Base-by-base conservation (phyloP, 805 yeast species). In the Brettanomyces custersianus region DNA sequence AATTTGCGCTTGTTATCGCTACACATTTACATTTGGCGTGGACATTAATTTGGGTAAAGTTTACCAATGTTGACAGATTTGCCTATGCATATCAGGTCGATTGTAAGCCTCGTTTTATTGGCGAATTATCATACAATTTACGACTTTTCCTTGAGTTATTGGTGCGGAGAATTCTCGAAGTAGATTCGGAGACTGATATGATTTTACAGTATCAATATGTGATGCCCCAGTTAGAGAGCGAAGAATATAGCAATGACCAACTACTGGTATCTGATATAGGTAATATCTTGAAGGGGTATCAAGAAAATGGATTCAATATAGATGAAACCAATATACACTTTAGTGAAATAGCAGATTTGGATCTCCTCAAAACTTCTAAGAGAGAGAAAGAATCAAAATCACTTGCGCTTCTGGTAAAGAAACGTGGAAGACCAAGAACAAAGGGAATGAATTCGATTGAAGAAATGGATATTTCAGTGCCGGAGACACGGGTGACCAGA, bases 21-120 rank as follows among this genome's bases (percentile, higher is more conserved):
- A 32, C 51, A 3, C 46, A 46, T 25, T 29, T 44, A 16, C 35
- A 41, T 4, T 29, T 42, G n/a, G 26, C 34, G 15, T 54, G 57
- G 57, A 39, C 55, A 2, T 35, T 50, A 17, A 31, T 54, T 3
- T 54, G 59, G 59, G 36, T 52, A 9, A 44, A 49, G 28, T 46
- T 52, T 21, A 36, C 35, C n/a, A 37, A 38, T 28, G 25, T 39
- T 29, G 30, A 13, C 12, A 36, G 43, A 28, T 47, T 31, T 21
- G 44, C 46, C 4, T 39, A 44, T 27, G 39, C 51, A 11, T 38
- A 37, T 29, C 59, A 54, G 33, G 20, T 54, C 4, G 54, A 51
- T 36, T 37, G 50, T 3, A 44, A 41, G 17, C 47, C 48, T 13
- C 32, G 40, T 9, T 34, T 17, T 4, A 30, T 49, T 9, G 43